Percentiles rank a stretch among this genome's conserved stretches.
Evolutionary conservation across 768 basidiomycete genomes (phyloP).

Genomic region (Jaapia argillacea): DNA sequence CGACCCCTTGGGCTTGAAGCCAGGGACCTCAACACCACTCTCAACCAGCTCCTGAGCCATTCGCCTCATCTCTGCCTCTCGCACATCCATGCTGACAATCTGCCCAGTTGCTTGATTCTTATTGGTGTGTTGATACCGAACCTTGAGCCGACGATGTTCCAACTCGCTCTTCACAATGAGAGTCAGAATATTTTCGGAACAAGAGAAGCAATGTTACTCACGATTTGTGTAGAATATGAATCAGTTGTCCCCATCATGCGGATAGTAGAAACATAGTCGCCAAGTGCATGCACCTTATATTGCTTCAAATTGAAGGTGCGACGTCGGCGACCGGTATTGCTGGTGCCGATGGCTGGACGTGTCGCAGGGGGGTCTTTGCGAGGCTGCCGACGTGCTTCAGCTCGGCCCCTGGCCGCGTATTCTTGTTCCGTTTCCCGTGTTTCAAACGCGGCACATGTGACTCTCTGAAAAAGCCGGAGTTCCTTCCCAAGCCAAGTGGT

Average conservation of each 20-base stretch:
- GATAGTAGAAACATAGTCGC: constrained; percentile 10
- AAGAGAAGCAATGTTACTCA: constrained; percentile 7
- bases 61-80: background rate
- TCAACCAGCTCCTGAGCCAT: background rate
- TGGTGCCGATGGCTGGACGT: background rate
- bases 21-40: background rate
- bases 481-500: constrained; percentile 5
- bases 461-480: constrained; percentile 7
- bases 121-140: constrained; percentile 5
- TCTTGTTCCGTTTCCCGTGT: constrained; percentile 8
- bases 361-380: background rate
- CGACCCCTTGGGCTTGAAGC: background rate
- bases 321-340: background rate
- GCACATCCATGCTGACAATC: background rate
- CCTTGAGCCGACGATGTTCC: constrained; percentile 26
- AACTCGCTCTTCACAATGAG: constrained; percentile 23
- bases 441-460: constrained; percentile 8
- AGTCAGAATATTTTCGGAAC: background rate
- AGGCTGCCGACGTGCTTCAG: constrained; percentile 4
- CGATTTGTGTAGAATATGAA: constrained; percentile 16
- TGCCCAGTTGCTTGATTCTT: background rate
- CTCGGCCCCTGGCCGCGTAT: constrained; percentile 8
- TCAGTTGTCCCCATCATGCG: constrained; percentile 13
- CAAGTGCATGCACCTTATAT: constrained; percentile 17
- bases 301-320: constrained; percentile 11